Percentiles rank a stretch among this genome's conserved stretches.
These are phyloP conservation scores for Plasmodium coatneyi DNA, from an alignment of 169 alveolate genomes.

Conservation along the genomic window DNA sequence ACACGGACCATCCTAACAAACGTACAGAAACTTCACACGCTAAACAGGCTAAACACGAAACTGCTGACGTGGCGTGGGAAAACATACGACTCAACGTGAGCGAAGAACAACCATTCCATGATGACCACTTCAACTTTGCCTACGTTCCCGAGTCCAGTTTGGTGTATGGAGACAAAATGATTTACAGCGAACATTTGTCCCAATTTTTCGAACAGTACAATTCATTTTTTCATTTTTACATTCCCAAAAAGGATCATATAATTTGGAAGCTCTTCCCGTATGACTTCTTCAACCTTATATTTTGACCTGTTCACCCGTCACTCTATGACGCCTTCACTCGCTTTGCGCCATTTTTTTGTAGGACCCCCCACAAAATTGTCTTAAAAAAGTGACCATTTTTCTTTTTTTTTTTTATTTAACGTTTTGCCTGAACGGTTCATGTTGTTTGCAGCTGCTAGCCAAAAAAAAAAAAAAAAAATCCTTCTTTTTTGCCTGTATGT, in stretches of 20 bases:
- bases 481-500: background rate
- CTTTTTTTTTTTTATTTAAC: background rate
- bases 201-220: constrained; percentile 73
- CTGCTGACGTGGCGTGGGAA: background rate
- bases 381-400: background rate
- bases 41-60: background rate
- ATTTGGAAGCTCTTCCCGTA: constrained; percentile 75
- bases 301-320: constrained; percentile 7
- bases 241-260: constrained; percentile 74
- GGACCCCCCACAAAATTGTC: background rate
- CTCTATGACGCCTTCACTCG: background rate
- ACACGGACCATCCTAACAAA: background rate
- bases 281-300: constrained; percentile 70
- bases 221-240: constrained; percentile 68
- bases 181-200: constrained; percentile 58
- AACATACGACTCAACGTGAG: background rate
- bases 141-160: constrained; percentile 76
- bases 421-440: constrained; percentile 1
- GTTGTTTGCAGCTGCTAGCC: background rate
- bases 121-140: constrained; percentile 53
- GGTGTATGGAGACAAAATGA: constrained; percentile 56
- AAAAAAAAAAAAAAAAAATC: background rate
- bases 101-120: background rate
- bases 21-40: background rate
- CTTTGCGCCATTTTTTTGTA: background rate